Base-by-base conservation (phyloP, 2,329 filamentous ascomycete genomes). In the Penicillium sp. region DNA sequence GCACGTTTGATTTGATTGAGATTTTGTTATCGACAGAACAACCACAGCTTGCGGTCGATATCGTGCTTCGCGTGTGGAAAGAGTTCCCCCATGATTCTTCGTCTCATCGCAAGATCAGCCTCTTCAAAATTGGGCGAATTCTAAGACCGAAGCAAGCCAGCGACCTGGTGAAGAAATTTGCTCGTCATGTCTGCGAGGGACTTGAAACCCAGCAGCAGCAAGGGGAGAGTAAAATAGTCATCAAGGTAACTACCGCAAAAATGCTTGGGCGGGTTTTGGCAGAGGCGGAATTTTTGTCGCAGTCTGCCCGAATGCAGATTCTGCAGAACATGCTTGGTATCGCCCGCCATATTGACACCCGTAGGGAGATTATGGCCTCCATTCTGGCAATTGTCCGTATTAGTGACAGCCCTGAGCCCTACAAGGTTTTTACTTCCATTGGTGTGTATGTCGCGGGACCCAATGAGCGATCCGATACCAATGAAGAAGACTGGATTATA, bases 221-320 rank as follows among this genome's bases (percentile, higher is more conserved):
- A 4, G 43, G 21, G 9, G 4, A 26, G 20, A 23, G 40, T 11
- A 46, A 47, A 18, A 21, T 28, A 8, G 35, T 59, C 3, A 60
- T 59, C 12, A 60, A 64, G 23, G 59, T 64, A 14, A 60, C 61
- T 5, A 62, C 63, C 1, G 54, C 61, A 20, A 65, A 65, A 43
- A 55, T 63, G 57, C 43, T 65, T 2, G 57, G 57, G 4, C 48
- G 60, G 16, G 38, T 61, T 1, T 47, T 64, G 33, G 40, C 45
- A 5, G 43, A 60, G 3, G 54, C 55, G n/a, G 24, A 50, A 38
- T 62, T 61, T 26, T 33, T 62, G 5, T 52, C 61, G 5, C 43
- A 49, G 5, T 30, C 24, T 7, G 52, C 42, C 9, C 35, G 28
- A 5, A 9, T 60, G 3, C 24, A 52, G 5, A 53, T 60, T 18